Conservation (phyloP, 2,329 filamentous ascomycete species). For the Catunica adiposa region DNA sequence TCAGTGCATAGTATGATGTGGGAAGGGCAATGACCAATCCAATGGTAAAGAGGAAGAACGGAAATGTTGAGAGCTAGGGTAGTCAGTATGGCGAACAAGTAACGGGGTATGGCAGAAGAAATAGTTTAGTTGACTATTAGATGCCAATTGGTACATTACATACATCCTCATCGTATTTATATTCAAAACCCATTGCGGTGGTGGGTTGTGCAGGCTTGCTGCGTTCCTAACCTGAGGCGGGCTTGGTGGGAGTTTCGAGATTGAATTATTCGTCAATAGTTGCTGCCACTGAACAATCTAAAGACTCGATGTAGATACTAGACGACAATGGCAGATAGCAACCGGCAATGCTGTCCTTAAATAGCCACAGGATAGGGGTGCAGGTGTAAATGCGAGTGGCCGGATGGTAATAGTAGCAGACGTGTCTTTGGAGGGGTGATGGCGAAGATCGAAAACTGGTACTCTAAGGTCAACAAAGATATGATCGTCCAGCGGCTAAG, state of each 20-base stretch:
- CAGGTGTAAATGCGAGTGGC: neutral
- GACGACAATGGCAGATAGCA: too few species aligned
- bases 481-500: neutral
- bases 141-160: conserved; percentile 17
- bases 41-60: conserved; percentile 93
- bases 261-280: too few species aligned
- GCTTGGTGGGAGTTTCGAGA: neutral
- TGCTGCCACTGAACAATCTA: too few species aligned
- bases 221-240: neutral
- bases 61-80: conserved; percentile 38
- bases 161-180: conserved; percentile 93
- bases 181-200: conserved; percentile 72
- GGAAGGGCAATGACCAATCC: conserved; percentile 83
- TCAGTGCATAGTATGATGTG: conserved; percentile 62
- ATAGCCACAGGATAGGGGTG: neutral
- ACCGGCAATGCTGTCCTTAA: neutral
- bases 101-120: too few species aligned
- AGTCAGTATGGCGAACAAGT: neutral
- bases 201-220: conserved; percentile 15
- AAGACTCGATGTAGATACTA: too few species aligned
- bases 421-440: neutral
- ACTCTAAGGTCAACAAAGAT: neutral
- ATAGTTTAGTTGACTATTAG: neutral
- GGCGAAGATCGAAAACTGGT: neutral
- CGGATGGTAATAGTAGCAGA: neutral